Evolutionary conservation across 2,329 filamentous ascomycete genomes (phyloP).

Genomic region (Alternaria arbusti): DNA sequence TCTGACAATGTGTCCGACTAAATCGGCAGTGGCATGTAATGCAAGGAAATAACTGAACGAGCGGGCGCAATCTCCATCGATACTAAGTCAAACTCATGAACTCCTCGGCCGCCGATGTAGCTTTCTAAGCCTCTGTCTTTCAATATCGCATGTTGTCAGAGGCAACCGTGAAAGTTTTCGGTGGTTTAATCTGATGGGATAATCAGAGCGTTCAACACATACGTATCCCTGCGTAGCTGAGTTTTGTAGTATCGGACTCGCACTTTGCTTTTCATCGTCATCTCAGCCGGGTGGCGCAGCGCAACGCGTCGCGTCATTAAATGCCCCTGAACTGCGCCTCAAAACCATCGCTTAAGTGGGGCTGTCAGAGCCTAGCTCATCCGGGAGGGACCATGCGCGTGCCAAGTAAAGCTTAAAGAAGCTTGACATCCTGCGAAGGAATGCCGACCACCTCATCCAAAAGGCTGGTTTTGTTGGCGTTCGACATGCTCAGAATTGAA

Average conservation of each 20-base stretch:
- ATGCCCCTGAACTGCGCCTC: constrained; percentile 14
- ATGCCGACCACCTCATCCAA: neutral
- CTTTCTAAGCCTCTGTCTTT: too few species aligned
- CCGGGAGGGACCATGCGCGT: neutral
- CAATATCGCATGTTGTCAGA: too few species aligned
- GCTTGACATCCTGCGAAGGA: neutral
- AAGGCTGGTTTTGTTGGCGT: neutral
- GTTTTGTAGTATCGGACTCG: neutral
- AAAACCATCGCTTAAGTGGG: neutral
- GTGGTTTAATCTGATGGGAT: neutral
- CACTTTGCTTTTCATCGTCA: neutral
- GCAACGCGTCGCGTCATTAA: neutral
- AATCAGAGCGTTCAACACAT: neutral
- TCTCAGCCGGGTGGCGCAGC: constrained; percentile 8
- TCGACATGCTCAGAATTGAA: too few species aligned
- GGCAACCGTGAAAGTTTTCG: too few species aligned
- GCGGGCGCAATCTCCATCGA: too few species aligned
- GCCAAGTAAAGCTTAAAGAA: constrained; percentile 19
- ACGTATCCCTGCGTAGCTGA: neutral
- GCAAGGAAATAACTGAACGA: too few species aligned
- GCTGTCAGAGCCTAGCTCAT: neutral
- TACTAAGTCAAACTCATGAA: too few species aligned
- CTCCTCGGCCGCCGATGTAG: too few species aligned
- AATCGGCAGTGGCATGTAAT: too few species aligned
- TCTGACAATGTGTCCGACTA: too few species aligned